Conservation (phyloP, 148 eudicot genomes). For the Vaccinium vitisidaea region DNA sequence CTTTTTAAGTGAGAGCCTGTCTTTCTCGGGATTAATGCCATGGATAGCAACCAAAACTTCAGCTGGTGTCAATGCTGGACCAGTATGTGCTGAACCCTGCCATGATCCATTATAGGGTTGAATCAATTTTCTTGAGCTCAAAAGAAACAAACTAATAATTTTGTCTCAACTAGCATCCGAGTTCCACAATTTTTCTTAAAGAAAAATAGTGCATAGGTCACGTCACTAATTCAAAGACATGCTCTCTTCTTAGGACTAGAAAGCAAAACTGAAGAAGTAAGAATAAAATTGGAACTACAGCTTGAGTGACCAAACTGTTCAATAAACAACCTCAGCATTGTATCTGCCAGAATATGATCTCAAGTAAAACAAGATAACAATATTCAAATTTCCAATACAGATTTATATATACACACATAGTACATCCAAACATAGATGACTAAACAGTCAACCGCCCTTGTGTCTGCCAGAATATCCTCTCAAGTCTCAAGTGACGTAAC, state of each 20-base stretch:
- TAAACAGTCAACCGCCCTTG: background rate
- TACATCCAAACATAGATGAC: background rate
- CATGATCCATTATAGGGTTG: background rate
- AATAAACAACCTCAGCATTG: constrained; percentile 8
- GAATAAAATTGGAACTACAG: background rate
- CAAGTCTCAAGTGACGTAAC: background rate
- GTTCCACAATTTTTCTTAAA: background rate
- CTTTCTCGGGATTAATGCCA: constrained; percentile 88
- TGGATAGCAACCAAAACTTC: constrained; percentile 98
- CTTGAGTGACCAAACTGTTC: background rate
- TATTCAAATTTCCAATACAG: background rate
- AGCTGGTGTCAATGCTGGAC: constrained; percentile 97
- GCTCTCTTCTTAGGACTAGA: background rate
- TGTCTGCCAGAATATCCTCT: background rate
- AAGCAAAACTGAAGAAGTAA: background rate
- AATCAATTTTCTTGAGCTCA: background rate
- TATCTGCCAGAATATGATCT: background rate
- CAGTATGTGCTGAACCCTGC: constrained; percentile 95
- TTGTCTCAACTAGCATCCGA: background rate
- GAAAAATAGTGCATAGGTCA: background rate
- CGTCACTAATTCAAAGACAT: background rate
- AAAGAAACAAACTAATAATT: constrained; percentile 1
- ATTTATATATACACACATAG: background rate
- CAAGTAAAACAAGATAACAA: background rate
- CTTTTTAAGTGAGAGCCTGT: constrained; percentile 86